phyloP scores from a whole-genome alignment of 768 basidiomycete genomes.

The Agaricus blazei region DNA sequence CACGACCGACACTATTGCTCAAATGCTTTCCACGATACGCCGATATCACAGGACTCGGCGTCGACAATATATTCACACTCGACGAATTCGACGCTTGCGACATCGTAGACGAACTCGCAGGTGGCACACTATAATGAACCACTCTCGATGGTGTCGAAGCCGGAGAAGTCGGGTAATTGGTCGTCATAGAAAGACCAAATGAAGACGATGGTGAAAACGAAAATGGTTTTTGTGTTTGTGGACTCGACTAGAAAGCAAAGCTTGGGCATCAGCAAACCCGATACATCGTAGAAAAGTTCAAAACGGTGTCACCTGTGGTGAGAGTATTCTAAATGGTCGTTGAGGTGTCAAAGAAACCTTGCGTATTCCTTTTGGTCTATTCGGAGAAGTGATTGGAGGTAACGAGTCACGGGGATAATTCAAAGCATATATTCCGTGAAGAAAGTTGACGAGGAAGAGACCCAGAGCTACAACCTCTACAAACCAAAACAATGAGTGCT shows the following conservation, averaged over 20 bases:
- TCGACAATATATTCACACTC: conserved; percentile 27
- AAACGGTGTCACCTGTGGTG: conserved; percentile 29
- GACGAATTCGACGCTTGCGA: conserved; percentile 24
- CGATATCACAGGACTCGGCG: conserved; percentile 38
- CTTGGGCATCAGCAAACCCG: neutral
- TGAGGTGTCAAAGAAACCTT: conserved; percentile 25
- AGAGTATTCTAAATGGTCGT: conserved; percentile 32
- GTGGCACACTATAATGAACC: conserved; percentile 28
- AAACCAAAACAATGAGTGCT: neutral
- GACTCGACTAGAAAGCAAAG: conserved; percentile 32
- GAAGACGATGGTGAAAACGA: conserved; percentile 32
- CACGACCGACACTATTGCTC: conserved; percentile 32
- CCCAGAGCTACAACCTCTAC: conserved; percentile 29
- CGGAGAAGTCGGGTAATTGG: conserved; percentile 32
- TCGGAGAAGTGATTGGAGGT: conserved; percentile 27
- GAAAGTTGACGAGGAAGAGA: conserved; percentile 34
- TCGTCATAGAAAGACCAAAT: conserved; percentile 20
- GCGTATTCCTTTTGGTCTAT: conserved; percentile 21
- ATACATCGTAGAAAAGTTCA: neutral
- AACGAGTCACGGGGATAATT: conserved; percentile 37
- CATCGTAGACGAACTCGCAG: conserved; percentile 23
- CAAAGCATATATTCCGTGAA: conserved; percentile 35
- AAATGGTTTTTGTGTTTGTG: conserved; percentile 40
- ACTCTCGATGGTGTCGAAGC: conserved; percentile 35
- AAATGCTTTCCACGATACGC: conserved; percentile 38